Evolutionary conservation across 345 rosid species (phyloP).

Genomic region (Salix suchowensis): DNA sequence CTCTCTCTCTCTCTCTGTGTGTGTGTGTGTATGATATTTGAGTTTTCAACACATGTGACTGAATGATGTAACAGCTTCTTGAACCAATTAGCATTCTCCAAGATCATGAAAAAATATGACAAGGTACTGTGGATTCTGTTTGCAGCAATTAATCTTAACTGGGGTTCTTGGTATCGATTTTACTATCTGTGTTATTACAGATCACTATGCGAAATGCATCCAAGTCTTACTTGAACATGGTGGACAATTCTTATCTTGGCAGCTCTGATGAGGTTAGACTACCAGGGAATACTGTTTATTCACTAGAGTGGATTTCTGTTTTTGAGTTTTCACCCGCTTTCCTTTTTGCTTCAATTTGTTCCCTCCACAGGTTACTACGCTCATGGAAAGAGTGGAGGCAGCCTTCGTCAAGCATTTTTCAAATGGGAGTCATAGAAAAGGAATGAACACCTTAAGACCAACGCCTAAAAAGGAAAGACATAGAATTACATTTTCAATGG

Average conservation of each 20-base stretch:
- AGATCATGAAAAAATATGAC: conserved; percentile 86
- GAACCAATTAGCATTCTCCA: conserved; percentile 69
- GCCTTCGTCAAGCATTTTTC: conserved; percentile 70
- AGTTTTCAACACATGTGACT: not conserved
- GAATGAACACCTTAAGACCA: conserved; percentile 56
- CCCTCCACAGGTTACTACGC: conserved; percentile 44
- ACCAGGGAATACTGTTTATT: not conserved
- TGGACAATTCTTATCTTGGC: conserved; percentile 68
- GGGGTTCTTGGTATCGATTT: not conserved
- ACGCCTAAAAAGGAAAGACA: conserved; percentile 57
- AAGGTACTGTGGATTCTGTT: conserved; percentile 39
- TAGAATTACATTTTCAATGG: conserved; percentile 55
- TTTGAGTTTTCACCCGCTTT: not conserved
- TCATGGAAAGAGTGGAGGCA: conserved; percentile 60
- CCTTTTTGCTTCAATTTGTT: not conserved
- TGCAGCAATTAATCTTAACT: not conserved
- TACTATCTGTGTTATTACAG: conserved; percentile 25
- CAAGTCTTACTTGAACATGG: conserved; percentile 52
- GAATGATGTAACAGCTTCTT: conserved; percentile 44
- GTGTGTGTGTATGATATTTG: not conserved
- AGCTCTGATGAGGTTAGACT: conserved; percentile 61
- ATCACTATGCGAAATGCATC: conserved; percentile 57
- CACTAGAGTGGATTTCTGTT: not conserved
- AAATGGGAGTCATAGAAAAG: conserved; percentile 64
- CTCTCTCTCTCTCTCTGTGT: too few relatives aligned